phyloP scores from a whole-genome alignment of 2,329 filamentous ascomycete genomes.

The Furcasterigmium sp. region DNA sequence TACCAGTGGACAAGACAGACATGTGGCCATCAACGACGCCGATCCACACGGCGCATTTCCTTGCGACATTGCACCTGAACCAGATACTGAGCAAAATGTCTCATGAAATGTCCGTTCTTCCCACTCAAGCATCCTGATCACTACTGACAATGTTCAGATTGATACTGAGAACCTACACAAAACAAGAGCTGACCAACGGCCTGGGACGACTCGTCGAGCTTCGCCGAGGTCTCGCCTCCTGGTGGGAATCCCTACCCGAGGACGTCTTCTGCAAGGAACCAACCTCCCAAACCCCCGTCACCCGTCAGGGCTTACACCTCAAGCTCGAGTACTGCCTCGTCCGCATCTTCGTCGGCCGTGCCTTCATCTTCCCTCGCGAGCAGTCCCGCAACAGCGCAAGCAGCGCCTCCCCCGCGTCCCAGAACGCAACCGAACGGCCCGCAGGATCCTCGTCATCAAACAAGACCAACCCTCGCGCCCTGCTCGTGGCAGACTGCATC shows the following conservation, averaged over 20 bases:
- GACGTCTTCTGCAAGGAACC: conserved; percentile 27
- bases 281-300: conserved; percentile 30
- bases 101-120: conserved; percentile 29
- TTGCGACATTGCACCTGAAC: conserved; percentile 34
- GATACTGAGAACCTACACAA: conserved; percentile 25
- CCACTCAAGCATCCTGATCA: background rate
- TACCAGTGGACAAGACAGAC: no score
- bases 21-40: conserved; percentile 30
- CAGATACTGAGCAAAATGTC: conserved; percentile 26
- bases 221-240: conserved; percentile 27
- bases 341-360: conserved; percentile 47
- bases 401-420: no score
- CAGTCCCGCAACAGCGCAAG: background rate
- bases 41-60: conserved; percentile 39
- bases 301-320: conserved; percentile 43
- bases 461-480: conserved; percentile 17
- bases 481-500: conserved; percentile 44
- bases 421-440: background rate
- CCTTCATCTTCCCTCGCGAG: conserved; percentile 39
- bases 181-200: conserved; percentile 23
- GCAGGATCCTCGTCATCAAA: background rate
- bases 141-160: conserved; percentile 18
- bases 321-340: conserved; percentile 48
- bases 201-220: conserved; percentile 27
- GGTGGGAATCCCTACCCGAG: conserved; percentile 29